Evolutionary conservation across 2,329 filamentous ascomycete species (phyloP).

Genomic region (Arthrinium phaeospermum): DNA sequence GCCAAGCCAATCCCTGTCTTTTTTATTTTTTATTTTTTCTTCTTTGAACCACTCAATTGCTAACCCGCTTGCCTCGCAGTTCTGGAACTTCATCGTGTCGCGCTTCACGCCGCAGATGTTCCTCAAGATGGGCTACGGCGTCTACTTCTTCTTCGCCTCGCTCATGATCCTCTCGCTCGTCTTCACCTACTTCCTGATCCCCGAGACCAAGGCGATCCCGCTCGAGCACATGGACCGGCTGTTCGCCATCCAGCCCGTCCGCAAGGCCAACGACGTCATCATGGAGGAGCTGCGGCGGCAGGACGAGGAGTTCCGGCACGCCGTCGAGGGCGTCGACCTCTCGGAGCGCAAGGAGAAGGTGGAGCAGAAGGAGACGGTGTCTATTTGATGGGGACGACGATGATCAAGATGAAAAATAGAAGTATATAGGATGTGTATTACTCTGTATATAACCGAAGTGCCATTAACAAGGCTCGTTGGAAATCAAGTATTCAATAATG

Average conservation of each 20-base stretch:
- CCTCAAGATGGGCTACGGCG: constrained; percentile 62
- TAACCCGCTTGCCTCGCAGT: constrained; percentile 39
- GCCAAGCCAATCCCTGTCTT: background rate
- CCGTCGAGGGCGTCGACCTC: constrained; percentile 29
- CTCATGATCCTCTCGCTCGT: constrained; percentile 63
- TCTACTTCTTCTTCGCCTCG: constrained; percentile 72
- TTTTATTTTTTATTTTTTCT: background rate
- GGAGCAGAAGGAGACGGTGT: constrained; percentile 18
- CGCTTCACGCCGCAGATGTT: constrained; percentile 73
- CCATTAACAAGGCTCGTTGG: no score
- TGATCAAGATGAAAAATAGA: background rate
- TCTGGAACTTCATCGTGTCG: constrained; percentile 73
- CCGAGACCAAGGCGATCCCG: constrained; percentile 70
- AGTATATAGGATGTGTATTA: background rate
- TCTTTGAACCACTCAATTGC: background rate
- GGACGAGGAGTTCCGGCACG: constrained; percentile 43
- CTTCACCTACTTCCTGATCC: constrained; percentile 68
- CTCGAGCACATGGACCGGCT: constrained; percentile 69
- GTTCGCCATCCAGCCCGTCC: constrained; percentile 56
- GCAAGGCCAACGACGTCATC: constrained; percentile 49
- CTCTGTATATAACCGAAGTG: no score
- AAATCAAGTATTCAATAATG: no score
- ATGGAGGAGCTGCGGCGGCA: constrained; percentile 49
- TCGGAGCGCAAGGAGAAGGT: constrained; percentile 24
- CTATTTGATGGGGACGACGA: background rate